These are phyloP conservation scores for Salix koriyanagi DNA, from an alignment of 345 rosid species.

Conservation along the genomic window DNA sequence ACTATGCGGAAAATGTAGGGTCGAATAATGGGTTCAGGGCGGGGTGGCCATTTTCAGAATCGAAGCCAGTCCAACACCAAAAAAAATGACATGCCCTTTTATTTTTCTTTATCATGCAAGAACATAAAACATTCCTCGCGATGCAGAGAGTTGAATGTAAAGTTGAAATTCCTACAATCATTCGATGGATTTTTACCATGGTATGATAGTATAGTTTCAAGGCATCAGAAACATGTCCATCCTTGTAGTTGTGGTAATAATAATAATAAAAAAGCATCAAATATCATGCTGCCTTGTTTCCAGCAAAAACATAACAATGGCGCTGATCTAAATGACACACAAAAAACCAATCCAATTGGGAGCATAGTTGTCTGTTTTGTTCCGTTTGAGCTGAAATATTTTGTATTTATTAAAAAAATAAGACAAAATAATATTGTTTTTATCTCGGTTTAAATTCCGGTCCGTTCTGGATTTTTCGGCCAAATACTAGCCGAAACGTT, in stretches of 20 bases:
- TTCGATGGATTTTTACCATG: not conserved
- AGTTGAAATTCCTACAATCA: not conserved
- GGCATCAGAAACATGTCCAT: not conserved
- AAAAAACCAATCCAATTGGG: not conserved
- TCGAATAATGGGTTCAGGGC: not conserved
- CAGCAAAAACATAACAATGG: not conserved
- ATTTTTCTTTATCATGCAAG: too few species aligned
- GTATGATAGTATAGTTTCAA: not conserved
- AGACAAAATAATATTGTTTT: too few species aligned
- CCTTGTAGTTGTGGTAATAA: not conserved
- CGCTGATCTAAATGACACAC: not conserved
- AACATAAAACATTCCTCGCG: not conserved
- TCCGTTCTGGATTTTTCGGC: fast-evolving
- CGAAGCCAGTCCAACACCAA: not conserved
- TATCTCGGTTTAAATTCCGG: fast-evolving
- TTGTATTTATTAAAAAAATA: too few species aligned
- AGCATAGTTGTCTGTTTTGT: too few species aligned
- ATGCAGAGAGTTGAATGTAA: not conserved
- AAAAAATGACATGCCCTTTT: not conserved
- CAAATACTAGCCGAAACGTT: too few species aligned
- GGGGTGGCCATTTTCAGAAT: not conserved
- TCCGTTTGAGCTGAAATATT: too few species aligned
- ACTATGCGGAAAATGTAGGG: not conserved
- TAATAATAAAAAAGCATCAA: not conserved
- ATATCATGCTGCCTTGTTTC: not conserved